A percentile compares a stretch with the other conserved stretches of the same genome.
These are phyloP conservation scores for Pythium vanterpoolii DNA, from an alignment of 352 stramenopile genomes.

Conservation along the genomic window DNA sequence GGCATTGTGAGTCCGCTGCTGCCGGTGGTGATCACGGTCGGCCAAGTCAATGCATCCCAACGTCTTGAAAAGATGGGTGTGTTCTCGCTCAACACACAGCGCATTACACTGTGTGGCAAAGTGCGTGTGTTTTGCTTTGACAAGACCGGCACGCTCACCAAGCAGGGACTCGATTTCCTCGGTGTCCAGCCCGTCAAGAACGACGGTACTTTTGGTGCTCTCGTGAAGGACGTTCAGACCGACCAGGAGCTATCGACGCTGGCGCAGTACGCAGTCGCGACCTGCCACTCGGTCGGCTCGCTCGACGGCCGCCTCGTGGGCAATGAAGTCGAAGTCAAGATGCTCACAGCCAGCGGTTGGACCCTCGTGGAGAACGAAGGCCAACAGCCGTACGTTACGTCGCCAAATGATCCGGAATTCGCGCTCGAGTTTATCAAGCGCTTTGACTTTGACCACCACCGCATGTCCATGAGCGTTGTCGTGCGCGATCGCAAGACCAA, in stretches of 20 bases:
- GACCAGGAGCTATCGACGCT: constrained; percentile 5
- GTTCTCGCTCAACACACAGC: constrained; percentile 66
- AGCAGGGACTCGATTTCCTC: constrained; percentile 26
- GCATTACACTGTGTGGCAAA: constrained; percentile 52
- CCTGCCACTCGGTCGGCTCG: constrained; percentile 79
- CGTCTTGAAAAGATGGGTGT: constrained; percentile 46
- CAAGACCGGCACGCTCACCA: constrained; percentile 61
- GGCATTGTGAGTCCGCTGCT: constrained; percentile 46
- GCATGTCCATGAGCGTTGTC: constrained; percentile 90
- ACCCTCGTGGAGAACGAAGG: constrained; percentile 41
- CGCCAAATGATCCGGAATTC: constrained; percentile 30
- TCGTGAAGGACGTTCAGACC: constrained; percentile 15
- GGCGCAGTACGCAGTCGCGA: constrained; percentile 57
- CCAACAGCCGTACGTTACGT: constrained; percentile 29
- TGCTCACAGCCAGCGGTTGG: constrained; percentile 79
- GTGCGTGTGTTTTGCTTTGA: constrained; percentile 64
- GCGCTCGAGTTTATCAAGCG: constrained; percentile 81
- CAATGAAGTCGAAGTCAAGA: constrained; percentile 87
- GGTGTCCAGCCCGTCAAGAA: constrained; percentile 9
- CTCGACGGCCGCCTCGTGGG: constrained; percentile 74
- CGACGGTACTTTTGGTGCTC: constrained; percentile 8
- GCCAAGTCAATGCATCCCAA: constrained; percentile 53
- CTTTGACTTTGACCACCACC: constrained; percentile 91
- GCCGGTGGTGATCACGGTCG: constrained; percentile 52
- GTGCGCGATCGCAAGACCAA: constrained; percentile 57